Conservation (phyloP, 2,329 filamentous ascomycete species). For the Talaromyces piceae region DNA sequence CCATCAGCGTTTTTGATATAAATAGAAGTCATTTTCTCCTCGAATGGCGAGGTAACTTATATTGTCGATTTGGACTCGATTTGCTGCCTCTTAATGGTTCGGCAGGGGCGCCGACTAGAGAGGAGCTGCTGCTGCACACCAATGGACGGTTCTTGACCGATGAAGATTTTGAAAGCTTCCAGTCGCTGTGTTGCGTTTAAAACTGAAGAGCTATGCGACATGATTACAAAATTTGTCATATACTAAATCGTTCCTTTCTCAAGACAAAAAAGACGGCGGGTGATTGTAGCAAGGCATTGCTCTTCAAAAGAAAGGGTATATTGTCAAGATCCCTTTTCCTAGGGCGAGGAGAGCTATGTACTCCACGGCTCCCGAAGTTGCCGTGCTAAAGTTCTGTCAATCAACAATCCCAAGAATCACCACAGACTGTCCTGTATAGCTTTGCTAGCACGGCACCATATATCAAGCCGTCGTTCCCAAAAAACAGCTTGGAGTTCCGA, state of each 20-base stretch:
- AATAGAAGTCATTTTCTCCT: neutral
- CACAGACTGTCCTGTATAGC: neutral
- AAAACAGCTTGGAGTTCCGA: conserved; percentile 24
- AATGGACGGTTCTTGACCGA: conserved; percentile 22
- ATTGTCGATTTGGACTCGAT: neutral
- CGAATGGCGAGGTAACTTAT: neutral
- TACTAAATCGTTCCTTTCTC: neutral
- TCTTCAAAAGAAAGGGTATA: conserved; percentile 17
- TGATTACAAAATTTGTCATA: conserved; percentile 1
- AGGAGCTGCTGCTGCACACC: conserved; percentile 23
- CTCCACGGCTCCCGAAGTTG: conserved; percentile 29
- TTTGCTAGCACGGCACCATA: conserved; percentile 2
- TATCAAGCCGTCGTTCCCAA: conserved; percentile 24
- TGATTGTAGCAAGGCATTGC: conserved; percentile 20
- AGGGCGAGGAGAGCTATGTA: conserved; percentile 18
- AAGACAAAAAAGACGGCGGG: conserved; percentile 12
- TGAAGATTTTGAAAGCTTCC: conserved; percentile 11
- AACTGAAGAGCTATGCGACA: conserved; percentile 3
- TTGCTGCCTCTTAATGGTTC: neutral
- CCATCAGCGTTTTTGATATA: neutral
- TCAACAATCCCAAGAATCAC: neutral
- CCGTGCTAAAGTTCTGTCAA: conserved; percentile 2
- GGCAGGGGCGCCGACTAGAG: neutral
- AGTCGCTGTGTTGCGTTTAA: conserved; percentile 8
- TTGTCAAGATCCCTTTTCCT: conserved; percentile 20